Percentiles rank a stretch among this genome's conserved stretches.
These are phyloP conservation scores for Corymbia maculata DNA, from an alignment of 345 rosid genomes.

Conservation along the genomic window DNA sequence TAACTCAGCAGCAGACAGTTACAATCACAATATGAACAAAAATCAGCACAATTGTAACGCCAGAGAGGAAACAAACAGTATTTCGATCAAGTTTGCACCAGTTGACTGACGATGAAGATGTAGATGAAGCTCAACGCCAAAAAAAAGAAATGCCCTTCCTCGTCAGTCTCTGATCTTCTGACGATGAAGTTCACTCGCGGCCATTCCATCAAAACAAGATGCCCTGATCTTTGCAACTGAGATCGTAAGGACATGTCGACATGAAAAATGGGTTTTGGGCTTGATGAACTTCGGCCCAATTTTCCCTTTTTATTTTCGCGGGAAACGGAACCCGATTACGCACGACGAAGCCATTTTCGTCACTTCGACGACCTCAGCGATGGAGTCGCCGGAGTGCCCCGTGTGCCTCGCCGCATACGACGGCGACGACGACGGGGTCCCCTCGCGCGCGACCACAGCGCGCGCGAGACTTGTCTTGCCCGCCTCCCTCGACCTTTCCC, in stretches of 20 bases:
- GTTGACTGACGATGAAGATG: background rate
- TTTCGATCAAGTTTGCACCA: background rate
- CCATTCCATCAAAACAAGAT: background rate
- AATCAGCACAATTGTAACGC: background rate
- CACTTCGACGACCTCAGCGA: background rate
- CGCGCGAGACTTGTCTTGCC: slow-evolving; percentile 62
- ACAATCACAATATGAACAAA: background rate
- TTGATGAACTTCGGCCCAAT: background rate
- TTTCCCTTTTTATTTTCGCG: background rate
- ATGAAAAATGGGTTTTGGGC: background rate
- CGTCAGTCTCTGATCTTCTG: background rate
- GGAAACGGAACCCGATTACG: accelerated
- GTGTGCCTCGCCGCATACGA: slow-evolving; percentile 71
- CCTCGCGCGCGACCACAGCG: slow-evolving; percentile 79
- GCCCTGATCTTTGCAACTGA: background rate
- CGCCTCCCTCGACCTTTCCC: slow-evolving; percentile 50
- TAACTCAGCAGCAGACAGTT: background rate
- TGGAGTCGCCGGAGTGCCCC: slow-evolving; percentile 78
- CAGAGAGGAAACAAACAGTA: background rate
- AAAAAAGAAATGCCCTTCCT: background rate
- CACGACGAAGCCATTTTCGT: background rate
- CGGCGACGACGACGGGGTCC: slow-evolving; percentile 33
- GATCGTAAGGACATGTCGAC: background rate
- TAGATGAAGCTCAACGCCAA: background rate
- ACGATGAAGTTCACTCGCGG: background rate